Percentiles rank a stretch among this genome's conserved stretches.
Conservation (phyloP, 331 rosid genomes). For the Quercus lobata region DNA sequence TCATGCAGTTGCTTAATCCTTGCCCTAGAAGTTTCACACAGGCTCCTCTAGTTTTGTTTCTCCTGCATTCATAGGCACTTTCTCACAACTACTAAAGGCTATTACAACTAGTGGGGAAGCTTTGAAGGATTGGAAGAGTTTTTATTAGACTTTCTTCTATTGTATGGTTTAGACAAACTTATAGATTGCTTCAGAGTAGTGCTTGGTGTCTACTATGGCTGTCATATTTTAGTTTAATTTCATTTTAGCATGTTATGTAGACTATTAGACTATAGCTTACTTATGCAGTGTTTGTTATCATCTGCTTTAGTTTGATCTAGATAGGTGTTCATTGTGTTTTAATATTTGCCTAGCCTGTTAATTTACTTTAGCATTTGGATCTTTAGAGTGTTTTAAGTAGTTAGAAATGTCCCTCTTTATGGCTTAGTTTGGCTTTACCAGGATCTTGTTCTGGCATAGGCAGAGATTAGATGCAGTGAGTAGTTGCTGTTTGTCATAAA, state of each 20-base stretch:
- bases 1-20: slow-evolving; percentile 39
- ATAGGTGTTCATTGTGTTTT: slow-evolving; percentile 1
- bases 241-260: slow-evolving; percentile 26
- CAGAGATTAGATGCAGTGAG: background rate
- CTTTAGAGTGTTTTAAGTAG: background rate
- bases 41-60: slow-evolving; percentile 42
- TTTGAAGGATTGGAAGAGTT: slow-evolving; percentile 33
- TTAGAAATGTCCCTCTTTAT: background rate
- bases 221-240: slow-evolving; percentile 31
- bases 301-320: slow-evolving; percentile 24
- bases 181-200: slow-evolving; percentile 33
- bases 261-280: slow-evolving; percentile 33
- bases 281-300: slow-evolving; percentile 6
- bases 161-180: slow-evolving; percentile 44
- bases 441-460: background rate
- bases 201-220: slow-evolving; percentile 27
- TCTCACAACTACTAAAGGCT: slow-evolving; percentile 33
- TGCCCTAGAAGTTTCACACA: slow-evolving; percentile 41
- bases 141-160: slow-evolving; percentile 23
- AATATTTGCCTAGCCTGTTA: background rate
- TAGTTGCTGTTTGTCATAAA: background rate
- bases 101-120: slow-evolving; percentile 21
- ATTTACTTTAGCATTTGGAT: background rate
- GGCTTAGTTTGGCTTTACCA: background rate
- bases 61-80: slow-evolving; percentile 33